phyloP scores from a whole-genome alignment of 2,329 filamentous ascomycete species.

The Phialophora verrucosa region DNA sequence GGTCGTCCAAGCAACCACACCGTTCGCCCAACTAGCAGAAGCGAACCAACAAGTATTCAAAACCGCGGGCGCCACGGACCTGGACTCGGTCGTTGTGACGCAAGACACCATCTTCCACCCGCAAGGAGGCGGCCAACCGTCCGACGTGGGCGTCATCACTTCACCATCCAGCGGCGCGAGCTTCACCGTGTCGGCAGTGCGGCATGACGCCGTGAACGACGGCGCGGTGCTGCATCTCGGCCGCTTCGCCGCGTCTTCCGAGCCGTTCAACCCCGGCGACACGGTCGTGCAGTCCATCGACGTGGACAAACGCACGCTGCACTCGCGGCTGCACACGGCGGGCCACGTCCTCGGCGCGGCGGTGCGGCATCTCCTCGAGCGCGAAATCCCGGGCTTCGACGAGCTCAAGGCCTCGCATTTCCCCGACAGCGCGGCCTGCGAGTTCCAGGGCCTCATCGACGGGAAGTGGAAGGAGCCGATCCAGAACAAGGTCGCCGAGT shows the following conservation, averaged over 20 bases:
- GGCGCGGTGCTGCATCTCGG: conserved; percentile 71
- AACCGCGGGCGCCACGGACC: conserved; percentile 49
- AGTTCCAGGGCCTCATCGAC: conserved; percentile 71
- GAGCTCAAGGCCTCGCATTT: conserved; percentile 76
- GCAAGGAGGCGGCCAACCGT: conserved; percentile 76
- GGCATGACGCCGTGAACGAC: conserved; percentile 58
- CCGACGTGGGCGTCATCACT: conserved; percentile 66
- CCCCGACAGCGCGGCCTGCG: conserved; percentile 69
- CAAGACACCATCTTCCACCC: conserved; percentile 76
- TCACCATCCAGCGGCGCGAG: conserved; percentile 31
- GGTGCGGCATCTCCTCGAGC: conserved; percentile 63
- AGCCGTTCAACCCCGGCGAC: conserved; percentile 51
- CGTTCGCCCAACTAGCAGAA: conserved; percentile 58
- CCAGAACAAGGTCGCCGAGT: conserved; percentile 66
- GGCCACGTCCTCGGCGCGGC: conserved; percentile 74
- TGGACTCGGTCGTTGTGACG: conserved; percentile 64
- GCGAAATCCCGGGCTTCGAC: conserved; percentile 60
- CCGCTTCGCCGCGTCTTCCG: conserved; percentile 50
- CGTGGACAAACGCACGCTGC: conserved; percentile 63
- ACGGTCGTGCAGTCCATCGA: conserved; percentile 65
- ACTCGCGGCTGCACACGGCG: conserved; percentile 74
- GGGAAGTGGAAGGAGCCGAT: conserved; percentile 67
- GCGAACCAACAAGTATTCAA: conserved; percentile 65
- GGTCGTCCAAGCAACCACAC: conserved; percentile 51
- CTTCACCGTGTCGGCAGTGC: conserved; percentile 64